phyloP scores from a whole-genome alignment of 2,329 filamentous ascomycete genomes.

The Harringtonia aguacate region DNA sequence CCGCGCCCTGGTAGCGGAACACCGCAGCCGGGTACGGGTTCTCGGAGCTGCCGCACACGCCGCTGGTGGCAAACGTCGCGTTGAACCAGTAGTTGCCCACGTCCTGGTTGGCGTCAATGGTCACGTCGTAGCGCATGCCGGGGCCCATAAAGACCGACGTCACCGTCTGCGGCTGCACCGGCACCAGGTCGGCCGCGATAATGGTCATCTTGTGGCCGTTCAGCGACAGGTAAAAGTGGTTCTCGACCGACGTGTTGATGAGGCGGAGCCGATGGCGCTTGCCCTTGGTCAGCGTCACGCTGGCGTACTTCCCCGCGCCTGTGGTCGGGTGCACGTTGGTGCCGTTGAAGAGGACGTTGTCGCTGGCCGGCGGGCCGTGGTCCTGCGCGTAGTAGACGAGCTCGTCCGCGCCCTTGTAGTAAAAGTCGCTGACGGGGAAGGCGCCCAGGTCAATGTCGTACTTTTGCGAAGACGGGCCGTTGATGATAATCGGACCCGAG shows the following conservation, averaged over 20 bases:
- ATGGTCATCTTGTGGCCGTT: conserved; percentile 37
- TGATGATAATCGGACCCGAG: conserved; percentile 34
- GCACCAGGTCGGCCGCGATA: conserved; percentile 39
- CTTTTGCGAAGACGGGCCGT: conserved; percentile 15
- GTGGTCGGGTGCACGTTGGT: conserved; percentile 19
- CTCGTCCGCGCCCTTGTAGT: conserved; percentile 22
- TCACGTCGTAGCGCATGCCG: conserved; percentile 29
- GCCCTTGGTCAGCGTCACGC: conserved; percentile 24
- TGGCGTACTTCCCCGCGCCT: conserved; percentile 18
- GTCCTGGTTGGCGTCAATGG: conserved; percentile 28
- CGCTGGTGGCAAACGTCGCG: conserved; percentile 18
- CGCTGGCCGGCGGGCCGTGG: conserved; percentile 3
- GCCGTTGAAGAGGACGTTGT: conserved; percentile 34
- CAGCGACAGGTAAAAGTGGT: conserved; percentile 38
- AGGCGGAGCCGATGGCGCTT: conserved; percentile 35
- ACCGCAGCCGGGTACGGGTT: conserved; percentile 17
- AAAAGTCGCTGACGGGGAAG: conserved; percentile 42
- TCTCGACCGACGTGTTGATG: conserved; percentile 38
- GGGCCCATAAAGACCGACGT: conserved; percentile 37
- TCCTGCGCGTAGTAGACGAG: conserved; percentile 1
- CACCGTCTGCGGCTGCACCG: conserved; percentile 34
- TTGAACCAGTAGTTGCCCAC: conserved; percentile 31
- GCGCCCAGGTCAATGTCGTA: conserved; percentile 43
- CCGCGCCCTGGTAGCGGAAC: conserved; percentile 19
- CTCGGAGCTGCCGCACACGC: conserved; percentile 13